Percentiles rank a stretch among this genome's conserved stretches.
Evolutionary conservation across 495 filamentous ascomycete species (phyloP).

Genomic region (Penicillium crystallinum): DNA sequence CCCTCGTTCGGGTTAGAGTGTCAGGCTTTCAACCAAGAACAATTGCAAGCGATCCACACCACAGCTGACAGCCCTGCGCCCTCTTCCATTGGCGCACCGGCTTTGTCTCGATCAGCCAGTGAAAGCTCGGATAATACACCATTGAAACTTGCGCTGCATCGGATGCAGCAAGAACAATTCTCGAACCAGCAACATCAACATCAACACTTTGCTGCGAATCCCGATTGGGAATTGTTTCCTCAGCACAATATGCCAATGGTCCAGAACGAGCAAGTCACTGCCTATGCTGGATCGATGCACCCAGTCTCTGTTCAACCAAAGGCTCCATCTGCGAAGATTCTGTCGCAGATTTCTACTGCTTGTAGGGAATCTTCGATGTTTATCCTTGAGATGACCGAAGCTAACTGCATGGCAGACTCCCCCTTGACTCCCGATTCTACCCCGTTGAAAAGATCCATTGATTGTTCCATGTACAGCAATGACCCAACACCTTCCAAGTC

Average conservation of each 20-base stretch:
- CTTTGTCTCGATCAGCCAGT: constrained; percentile 22
- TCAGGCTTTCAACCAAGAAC: constrained; percentile 32
- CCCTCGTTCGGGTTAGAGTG: constrained; percentile 21
- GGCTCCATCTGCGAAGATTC: constrained; percentile 30
- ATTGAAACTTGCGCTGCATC: constrained; percentile 14
- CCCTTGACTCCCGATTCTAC: constrained; percentile 48
- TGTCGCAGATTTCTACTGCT: constrained; percentile 52
- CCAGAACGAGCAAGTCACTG: constrained; percentile 18
- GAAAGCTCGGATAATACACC: constrained; percentile 17
- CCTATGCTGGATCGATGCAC: constrained; percentile 24
- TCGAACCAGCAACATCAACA: constrained; percentile 4
- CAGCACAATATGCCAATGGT: constrained; percentile 15
- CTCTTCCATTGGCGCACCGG: constrained; percentile 15
- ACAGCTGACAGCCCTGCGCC: constrained; percentile 8
- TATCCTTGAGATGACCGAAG: background rate
- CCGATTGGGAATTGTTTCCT: constrained; percentile 27
- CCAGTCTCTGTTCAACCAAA: constrained; percentile 40
- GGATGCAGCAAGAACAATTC: constrained; percentile 16
- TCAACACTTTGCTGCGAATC: constrained; percentile 4
- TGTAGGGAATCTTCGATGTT: constrained; percentile 11
- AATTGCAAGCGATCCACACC: constrained; percentile 30
- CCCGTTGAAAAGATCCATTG: constrained; percentile 40
- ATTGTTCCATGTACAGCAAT: constrained; percentile 33
- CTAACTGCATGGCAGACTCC: constrained; percentile 30
- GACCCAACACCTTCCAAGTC: constrained; percentile 33